Percentiles rank a stretch among this genome's conserved stretches.
phyloP scores from a whole-genome alignment of 208 protist genomes.

The Crithidia sp. region DNA sequence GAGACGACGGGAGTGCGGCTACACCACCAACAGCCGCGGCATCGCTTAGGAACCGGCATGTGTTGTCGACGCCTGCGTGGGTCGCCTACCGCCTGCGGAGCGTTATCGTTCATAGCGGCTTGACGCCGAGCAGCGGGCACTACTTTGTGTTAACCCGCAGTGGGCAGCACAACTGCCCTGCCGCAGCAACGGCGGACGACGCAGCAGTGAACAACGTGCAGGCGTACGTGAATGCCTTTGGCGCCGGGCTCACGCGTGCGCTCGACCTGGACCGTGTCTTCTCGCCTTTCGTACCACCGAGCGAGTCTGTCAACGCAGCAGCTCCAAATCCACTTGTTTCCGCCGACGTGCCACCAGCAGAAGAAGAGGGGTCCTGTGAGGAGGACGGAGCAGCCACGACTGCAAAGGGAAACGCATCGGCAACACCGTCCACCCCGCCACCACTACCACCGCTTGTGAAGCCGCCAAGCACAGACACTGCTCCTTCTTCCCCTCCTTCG shows the following conservation, averaged over 20 bases:
- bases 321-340: too few relatives aligned
- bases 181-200: neutral
- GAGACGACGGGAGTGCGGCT: neutral
- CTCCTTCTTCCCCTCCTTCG: too few relatives aligned
- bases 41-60: too few relatives aligned
- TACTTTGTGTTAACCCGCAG: constrained; percentile 55
- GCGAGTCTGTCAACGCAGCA: too few relatives aligned
- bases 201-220: neutral
- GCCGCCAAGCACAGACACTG: too few relatives aligned
- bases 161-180: neutral
- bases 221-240: constrained; percentile 10
- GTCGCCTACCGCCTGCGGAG: constrained; percentile 57
- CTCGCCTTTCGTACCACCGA: neutral
- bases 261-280: neutral
- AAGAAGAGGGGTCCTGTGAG: too few relatives aligned
- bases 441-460: too few relatives aligned
- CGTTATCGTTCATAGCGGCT: constrained; percentile 74
- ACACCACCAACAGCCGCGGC: neutral
- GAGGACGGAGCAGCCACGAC: too few relatives aligned
- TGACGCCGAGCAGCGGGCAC: constrained; percentile 62
- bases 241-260: constrained; percentile 9
- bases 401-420: too few relatives aligned
- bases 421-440: too few relatives aligned
- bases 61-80: constrained; percentile 10
- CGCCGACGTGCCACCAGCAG: too few relatives aligned